Base-by-base conservation (phyloP, 116 monocot species). In the Trichopus zeylanicus region DNA sequence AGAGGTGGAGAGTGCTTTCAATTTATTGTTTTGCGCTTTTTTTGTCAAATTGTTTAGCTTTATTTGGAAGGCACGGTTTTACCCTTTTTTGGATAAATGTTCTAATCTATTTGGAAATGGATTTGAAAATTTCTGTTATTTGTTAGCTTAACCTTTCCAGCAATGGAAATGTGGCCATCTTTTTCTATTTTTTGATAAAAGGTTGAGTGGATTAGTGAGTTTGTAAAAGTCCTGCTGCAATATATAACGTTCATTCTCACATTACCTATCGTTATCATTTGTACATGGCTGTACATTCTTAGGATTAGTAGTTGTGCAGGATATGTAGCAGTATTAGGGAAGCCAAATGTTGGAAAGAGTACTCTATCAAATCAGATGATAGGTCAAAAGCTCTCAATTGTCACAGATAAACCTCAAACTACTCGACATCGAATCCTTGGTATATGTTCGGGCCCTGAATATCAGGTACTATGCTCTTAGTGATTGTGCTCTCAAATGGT, bases 311-410 rank as follows among this genome's bases (percentile, higher is more conserved):
- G 10, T 48, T 48, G 46, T 81, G 65, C 78, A 95, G 95, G 95
- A 59, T 91, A 84, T 84, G 84, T 91, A 29, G 97, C 97, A 63
- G 87, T 97, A 26, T 63, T 97, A 47, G 97, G 97, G 22, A 91
- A 78, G 58, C 97, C 97, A 56, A 97, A 97, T 81, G 97, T 97
- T 62, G 97, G 97, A 63, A 97, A 97, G 75, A 97, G 97, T 67
- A 97, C 97, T 18, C 91, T 97, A 51, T 84, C 84, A 52, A 97
- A 97, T 67, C 97, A 97, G 78, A 91, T 97, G 75, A 65, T 97
- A 38, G 97, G 97, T 60, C 91, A 97, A 53, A 97, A 97, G 48
- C 87, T 97, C 46, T 97, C 91, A 22, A 97, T 97, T 75, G 97
- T 97, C 11, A 97, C 91, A 42, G 87, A 97, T 66, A 97, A 97